phyloP scores from a whole-genome alignment of 768 basidiomycete genomes.

The Pilatotrama ljubarskyi region DNA sequence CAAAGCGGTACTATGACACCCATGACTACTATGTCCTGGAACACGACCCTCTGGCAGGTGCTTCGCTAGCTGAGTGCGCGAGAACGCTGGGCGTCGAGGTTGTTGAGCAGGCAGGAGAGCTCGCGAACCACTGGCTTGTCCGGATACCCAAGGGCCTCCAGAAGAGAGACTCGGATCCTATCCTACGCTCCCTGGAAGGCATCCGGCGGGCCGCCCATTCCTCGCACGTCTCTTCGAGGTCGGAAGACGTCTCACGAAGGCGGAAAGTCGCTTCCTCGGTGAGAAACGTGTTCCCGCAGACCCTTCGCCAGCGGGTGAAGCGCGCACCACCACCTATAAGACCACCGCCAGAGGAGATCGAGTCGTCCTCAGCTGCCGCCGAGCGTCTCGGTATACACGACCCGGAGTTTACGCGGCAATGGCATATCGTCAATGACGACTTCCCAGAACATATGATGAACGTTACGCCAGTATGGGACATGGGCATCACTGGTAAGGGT shows the following conservation, averaged over 20 bases:
- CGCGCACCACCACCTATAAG: conserved; percentile 66
- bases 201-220: conserved; percentile 37
- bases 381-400: conserved; percentile 70
- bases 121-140: conserved; percentile 82
- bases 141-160: conserved; percentile 48
- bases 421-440: conserved; percentile 93
- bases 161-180: conserved; percentile 44
- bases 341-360: conserved; percentile 37
- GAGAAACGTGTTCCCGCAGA: conserved; percentile 60
- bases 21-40: conserved; percentile 86
- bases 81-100: conserved; percentile 72
- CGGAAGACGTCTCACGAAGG: conserved; percentile 40
- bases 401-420: conserved; percentile 82
- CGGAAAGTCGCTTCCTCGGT: conserved; percentile 56
- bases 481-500: conserved; percentile 85
- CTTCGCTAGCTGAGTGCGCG: conserved; percentile 62
- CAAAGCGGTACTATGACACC: conserved; percentile 54
- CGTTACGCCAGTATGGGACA: conserved; percentile 88
- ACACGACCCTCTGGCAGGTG: conserved; percentile 52
- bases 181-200: conserved; percentile 49
- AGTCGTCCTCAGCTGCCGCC: conserved; percentile 50
- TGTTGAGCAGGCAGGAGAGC: conserved; percentile 85
- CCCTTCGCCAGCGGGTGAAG: conserved; percentile 66
- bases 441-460: conserved; percentile 87
- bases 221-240: conserved; percentile 36